Evolutionary conservation across 306 rosid genomes (phyloP).

Genomic region (Lupinus albus): DNA sequence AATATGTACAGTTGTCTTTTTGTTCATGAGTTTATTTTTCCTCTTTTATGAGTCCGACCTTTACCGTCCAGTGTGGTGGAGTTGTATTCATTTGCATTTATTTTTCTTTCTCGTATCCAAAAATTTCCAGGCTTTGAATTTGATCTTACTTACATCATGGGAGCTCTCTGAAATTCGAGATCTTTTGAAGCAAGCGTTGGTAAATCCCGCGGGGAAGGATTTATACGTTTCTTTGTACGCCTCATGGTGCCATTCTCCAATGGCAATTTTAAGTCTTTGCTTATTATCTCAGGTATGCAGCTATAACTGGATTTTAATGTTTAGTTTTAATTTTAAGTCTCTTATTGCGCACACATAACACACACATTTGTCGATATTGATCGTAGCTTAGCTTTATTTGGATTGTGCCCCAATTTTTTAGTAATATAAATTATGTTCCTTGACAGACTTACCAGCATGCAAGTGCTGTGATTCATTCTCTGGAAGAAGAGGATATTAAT

Average conservation of each 20-base stretch:
- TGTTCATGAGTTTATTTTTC: background rate
- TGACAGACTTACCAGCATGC: slow-evolving; percentile 92
- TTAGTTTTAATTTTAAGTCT: slow-evolving; percentile 21
- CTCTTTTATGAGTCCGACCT: slow-evolving; percentile 20
- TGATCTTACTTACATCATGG: slow-evolving; percentile 90
- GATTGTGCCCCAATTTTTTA: slow-evolving; percentile 15
- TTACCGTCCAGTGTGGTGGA: background rate
- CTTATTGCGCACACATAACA: background rate
- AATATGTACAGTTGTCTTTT: background rate
- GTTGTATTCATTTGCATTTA: slow-evolving; percentile 29
- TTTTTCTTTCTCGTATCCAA: background rate
- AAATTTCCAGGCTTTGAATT: slow-evolving; percentile 83
- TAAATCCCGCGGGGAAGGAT: slow-evolving; percentile 80
- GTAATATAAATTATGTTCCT: slow-evolving; percentile 40
- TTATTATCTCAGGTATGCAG: slow-evolving; percentile 76
- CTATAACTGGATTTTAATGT: slow-evolving; percentile 17
- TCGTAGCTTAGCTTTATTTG: slow-evolving; percentile 24
- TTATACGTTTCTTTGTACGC: slow-evolving; percentile 88
- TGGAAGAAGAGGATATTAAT: slow-evolving; percentile 88
- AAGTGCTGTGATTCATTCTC: slow-evolving; percentile 81
- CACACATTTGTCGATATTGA: slow-evolving; percentile 20
- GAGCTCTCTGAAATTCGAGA: slow-evolving; percentile 84
- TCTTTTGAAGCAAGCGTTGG: slow-evolving; percentile 75
- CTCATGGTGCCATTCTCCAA: slow-evolving; percentile 98
- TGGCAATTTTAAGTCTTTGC: slow-evolving; percentile 98